Conservation (phyloP, 768 basidiomycete genomes). For the Tricholoma hemisulphureum region DNA sequence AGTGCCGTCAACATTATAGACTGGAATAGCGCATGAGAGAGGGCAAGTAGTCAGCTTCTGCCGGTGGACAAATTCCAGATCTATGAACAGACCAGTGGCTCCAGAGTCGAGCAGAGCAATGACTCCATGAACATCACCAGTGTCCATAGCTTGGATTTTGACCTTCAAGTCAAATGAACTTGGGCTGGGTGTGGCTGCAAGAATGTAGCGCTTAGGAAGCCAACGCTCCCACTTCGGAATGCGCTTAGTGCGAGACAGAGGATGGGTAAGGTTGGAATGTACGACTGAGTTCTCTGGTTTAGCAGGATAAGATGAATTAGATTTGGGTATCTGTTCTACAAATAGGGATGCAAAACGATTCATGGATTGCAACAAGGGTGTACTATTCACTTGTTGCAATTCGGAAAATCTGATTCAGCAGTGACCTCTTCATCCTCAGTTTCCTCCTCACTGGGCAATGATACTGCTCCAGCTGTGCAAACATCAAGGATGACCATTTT, state of each 20-base stretch:
- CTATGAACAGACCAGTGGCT: background rate
- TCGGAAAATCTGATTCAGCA: too few species aligned
- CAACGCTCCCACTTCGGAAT: too few species aligned
- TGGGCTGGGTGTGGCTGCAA: background rate
- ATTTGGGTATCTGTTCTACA: too few species aligned
- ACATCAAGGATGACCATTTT: too few species aligned
- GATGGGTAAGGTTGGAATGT: too few species aligned
- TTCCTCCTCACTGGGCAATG: too few species aligned
- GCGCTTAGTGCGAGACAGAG: too few species aligned
- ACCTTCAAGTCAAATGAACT: background rate
- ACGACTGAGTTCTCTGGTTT: too few species aligned
- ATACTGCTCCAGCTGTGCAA: too few species aligned
- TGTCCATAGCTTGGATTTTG: background rate
- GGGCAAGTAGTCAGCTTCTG: background rate
- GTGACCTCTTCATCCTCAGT: too few species aligned
- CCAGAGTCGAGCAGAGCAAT: background rate
- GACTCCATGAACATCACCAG: background rate
- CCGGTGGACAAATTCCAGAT: background rate
- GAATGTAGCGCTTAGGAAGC: background rate
- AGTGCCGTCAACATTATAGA: constrained; percentile 21
- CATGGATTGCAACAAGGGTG: background rate
- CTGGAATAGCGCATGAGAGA: constrained; percentile 12
- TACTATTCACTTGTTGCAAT: background rate
- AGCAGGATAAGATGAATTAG: too few species aligned
- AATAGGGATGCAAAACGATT: background rate